These are phyloP conservation scores for Lodderomyces metapsilosis DNA, from an alignment of 1,139 yeast genomes.

Conservation along the genomic window DNA sequence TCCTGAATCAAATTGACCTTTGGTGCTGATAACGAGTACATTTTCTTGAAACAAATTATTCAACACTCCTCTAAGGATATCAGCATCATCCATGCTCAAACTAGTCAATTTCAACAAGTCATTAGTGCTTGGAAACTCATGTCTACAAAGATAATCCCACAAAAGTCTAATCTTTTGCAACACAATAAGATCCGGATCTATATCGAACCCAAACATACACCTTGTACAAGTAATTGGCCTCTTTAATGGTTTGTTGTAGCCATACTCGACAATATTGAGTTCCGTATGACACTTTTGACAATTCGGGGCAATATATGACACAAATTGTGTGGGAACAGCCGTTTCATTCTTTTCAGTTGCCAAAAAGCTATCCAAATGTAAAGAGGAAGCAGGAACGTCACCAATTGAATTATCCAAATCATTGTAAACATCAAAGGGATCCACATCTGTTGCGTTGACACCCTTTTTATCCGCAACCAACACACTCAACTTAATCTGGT, in stretches of 20 bases:
- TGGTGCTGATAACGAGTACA: conserved; percentile 12
- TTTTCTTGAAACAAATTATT: conserved; percentile 19
- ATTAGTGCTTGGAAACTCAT: conserved; percentile 17
- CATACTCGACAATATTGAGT: conserved; percentile 19
- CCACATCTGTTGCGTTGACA: conserved; percentile 8
- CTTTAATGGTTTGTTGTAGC: conserved; percentile 10
- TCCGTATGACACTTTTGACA: conserved; percentile 15
- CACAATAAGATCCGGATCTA: conserved; percentile 12
- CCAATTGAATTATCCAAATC: not conserved
- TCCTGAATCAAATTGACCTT: conserved; percentile 6
- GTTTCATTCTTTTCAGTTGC: conserved; percentile 3
- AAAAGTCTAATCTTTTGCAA: conserved; percentile 20
- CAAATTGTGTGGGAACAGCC: not conserved
- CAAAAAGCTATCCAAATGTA: conserved; percentile 14
- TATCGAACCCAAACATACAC: conserved; percentile 14
- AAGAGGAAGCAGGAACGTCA: conserved; percentile 9
- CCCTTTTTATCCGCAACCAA: conserved; percentile 5
- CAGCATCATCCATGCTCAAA: conserved; percentile 6
- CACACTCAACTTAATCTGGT: conserved; percentile 9
- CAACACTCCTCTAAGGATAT: conserved; percentile 11
- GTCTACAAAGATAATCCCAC: conserved; percentile 16
- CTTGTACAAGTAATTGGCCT: conserved; percentile 15
- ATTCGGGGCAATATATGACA: not conserved
- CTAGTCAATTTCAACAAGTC: conserved; percentile 13
- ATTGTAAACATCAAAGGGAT: conserved; percentile 16